A percentile compares a stretch with the other conserved stretches of the same genome.
These are phyloP conservation scores for Circinella minor DNA, from an alignment of 371 early-diverging fungal species.

Conservation along the genomic window DNA sequence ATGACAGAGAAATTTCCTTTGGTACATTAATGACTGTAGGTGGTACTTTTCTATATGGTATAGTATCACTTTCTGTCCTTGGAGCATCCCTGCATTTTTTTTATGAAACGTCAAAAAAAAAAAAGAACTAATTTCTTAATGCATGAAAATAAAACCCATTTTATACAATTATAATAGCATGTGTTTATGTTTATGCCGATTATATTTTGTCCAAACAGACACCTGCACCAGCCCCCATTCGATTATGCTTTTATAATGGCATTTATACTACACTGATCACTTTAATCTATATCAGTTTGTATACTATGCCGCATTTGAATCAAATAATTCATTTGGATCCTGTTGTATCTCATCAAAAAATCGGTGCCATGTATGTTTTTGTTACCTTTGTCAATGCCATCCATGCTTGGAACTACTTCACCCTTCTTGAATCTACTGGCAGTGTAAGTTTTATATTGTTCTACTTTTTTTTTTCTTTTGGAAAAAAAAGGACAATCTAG, in stretches of 20 bases:
- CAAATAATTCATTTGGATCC: slow-evolving; percentile 38
- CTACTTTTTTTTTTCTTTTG: not conserved
- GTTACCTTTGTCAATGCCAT: slow-evolving; percentile 34
- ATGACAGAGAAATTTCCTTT: slow-evolving; percentile 6
- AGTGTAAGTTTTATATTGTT: slow-evolving; percentile 39
- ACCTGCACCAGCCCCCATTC: slow-evolving; percentile 47
- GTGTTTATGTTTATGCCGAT: slow-evolving; percentile 57
- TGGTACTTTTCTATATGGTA: slow-evolving; percentile 64
- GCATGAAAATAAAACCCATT: too few relatives aligned
- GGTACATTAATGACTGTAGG: slow-evolving; percentile 58
- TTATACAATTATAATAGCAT: slow-evolving; percentile 29
- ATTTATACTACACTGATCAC: slow-evolving; percentile 49
- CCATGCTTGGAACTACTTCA: slow-evolving; percentile 58
- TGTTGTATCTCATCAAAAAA: slow-evolving; percentile 13
- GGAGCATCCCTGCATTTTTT: not conserved
- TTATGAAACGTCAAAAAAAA: not conserved
- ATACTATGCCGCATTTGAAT: slow-evolving; percentile 52
- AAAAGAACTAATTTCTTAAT: too few relatives aligned
- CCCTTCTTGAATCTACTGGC: slow-evolving; percentile 51
- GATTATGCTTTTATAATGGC: slow-evolving; percentile 56
- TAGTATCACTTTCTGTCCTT: slow-evolving; percentile 1
- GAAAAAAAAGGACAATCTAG: too few relatives aligned
- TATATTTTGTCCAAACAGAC: slow-evolving; percentile 50
- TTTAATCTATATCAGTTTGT: slow-evolving; percentile 43
- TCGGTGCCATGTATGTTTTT: slow-evolving; percentile 32